phyloP scores from a whole-genome alignment of 805 yeast species.

The Schwanniomyces occidentalis region DNA sequence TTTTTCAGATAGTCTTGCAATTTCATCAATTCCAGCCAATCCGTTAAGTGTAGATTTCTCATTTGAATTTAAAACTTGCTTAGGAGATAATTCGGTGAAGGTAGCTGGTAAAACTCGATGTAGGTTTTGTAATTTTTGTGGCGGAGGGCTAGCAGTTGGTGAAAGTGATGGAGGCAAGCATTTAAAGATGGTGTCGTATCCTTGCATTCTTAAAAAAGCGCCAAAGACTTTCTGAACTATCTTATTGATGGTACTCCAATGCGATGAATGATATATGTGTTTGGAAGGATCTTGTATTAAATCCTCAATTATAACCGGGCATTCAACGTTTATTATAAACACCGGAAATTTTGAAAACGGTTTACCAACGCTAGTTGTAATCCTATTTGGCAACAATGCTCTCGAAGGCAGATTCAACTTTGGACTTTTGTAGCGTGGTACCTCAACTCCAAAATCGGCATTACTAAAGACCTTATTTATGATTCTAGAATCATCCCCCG shows the following conservation, averaged over 20 bases:
- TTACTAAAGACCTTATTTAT: conserved; percentile 24
- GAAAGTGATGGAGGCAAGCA: no score
- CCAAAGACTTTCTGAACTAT: conserved; percentile 28
- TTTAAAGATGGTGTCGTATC: background rate
- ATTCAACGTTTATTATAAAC: conserved; percentile 31
- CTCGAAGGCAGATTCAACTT: background rate
- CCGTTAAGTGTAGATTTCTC: no score
- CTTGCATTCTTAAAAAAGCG: background rate
- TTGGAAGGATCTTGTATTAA: conserved; percentile 43
- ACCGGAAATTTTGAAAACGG: conserved; percentile 40
- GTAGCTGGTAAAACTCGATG: no score
- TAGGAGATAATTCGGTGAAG: no score
- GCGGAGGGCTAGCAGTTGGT: no score
- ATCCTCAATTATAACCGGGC: conserved; percentile 31
- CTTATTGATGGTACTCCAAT: conserved; percentile 24
- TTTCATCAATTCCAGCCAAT: no score
- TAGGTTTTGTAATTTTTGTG: no score
- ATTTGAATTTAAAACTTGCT: no score
- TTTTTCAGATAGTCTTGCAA: no score
- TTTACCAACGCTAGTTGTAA: conserved; percentile 18
- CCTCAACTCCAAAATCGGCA: conserved; percentile 19
- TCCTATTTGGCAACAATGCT: conserved; percentile 15
- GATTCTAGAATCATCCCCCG: conserved; percentile 9
- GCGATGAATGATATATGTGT: conserved; percentile 19
- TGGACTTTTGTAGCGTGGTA: conserved; percentile 1